Percentiles rank a stretch among this genome's conserved stretches.
phyloP scores from a whole-genome alignment of 108 stramenopile genomes.

The Fistulifera pelliculosa region DNA sequence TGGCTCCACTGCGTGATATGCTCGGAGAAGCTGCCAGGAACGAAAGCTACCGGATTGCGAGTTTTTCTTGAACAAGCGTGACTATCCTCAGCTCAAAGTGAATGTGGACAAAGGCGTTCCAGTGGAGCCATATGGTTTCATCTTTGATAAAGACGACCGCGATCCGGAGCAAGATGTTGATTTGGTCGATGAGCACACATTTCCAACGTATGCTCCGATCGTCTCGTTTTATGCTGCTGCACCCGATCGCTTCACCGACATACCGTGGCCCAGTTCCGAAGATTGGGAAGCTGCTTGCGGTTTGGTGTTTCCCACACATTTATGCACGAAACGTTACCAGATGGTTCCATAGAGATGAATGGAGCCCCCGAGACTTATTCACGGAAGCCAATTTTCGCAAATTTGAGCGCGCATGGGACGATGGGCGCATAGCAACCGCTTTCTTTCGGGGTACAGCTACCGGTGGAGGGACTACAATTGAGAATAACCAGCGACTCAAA shows the following conservation, averaged over 20 bases:
- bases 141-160: conserved; percentile 94
- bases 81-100: conserved; percentile 98
- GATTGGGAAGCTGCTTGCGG: conserved; percentile 99
- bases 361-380: conserved; percentile 94
- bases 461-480: conserved; percentile 91
- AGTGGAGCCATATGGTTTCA: conserved; percentile 99
- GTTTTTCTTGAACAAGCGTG: conserved; percentile 99
- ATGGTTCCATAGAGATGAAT: conserved; percentile 62
- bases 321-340: conserved; percentile 52
- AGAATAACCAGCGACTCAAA: conserved; percentile 96
- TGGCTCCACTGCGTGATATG: conserved; percentile 93
- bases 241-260: conserved; percentile 88
- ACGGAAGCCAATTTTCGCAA: conserved; percentile 95
- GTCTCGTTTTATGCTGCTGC: conserved; percentile 91
- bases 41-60: conserved; percentile 95
- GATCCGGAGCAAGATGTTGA: conserved; percentile 92
- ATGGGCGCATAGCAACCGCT: conserved; percentile 85
- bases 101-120: conserved; percentile 71
- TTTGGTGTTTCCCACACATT: conserved; percentile 77
- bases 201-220: conserved; percentile 91
- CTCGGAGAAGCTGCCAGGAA: conserved; percentile 84
- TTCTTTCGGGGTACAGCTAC: conserved; percentile 99
- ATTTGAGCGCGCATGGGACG: conserved; percentile 92
- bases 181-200: conserved; percentile 68
- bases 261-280: conserved; percentile 98